phyloP scores from a whole-genome alignment of 805 yeast species.

The Sugiyamaella chiloensis region DNA sequence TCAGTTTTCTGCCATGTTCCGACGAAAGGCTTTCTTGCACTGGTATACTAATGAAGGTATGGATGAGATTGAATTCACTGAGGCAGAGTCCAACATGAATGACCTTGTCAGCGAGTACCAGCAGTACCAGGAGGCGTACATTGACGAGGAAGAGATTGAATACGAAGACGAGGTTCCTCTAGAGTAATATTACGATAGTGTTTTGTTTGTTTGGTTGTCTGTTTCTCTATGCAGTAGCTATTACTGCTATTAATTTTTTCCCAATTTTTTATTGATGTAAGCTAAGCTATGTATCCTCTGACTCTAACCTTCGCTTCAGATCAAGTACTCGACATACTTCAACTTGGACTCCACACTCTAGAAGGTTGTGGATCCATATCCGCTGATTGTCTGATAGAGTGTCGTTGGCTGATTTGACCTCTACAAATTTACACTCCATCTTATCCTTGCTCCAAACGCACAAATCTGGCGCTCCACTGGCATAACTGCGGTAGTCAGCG shows the following conservation, averaged over 20 bases:
- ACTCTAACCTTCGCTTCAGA: background rate
- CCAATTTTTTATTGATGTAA: background rate
- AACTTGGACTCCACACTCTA: slow-evolving; percentile 28
- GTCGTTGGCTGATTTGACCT: slow-evolving; percentile 39
- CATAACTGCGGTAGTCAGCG: slow-evolving; percentile 25
- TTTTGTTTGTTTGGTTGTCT: slow-evolving; percentile 1
- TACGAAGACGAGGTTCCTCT: slow-evolving; percentile 41
- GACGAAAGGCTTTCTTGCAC: slow-evolving; percentile 91
- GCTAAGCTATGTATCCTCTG: background rate
- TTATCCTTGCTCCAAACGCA: slow-evolving; percentile 30
- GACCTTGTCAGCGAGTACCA: slow-evolving; percentile 88
- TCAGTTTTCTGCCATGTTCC: slow-evolving; percentile 89
- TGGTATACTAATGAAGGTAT: slow-evolving; percentile 96
- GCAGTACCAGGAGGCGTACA: slow-evolving; percentile 83
- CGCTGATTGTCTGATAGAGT: slow-evolving; percentile 36
- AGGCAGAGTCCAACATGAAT: slow-evolving; percentile 88
- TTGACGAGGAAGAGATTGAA: slow-evolving; percentile 68
- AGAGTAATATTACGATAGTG: slow-evolving; percentile 8
- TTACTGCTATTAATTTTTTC: background rate
- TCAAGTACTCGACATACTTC: slow-evolving; percentile 31
- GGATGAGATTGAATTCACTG: slow-evolving; percentile 93
- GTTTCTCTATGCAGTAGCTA: background rate
- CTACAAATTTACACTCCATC: slow-evolving; percentile 28
- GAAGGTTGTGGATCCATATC: slow-evolving; percentile 35
- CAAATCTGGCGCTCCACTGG: slow-evolving; percentile 38